Evolutionary conservation across 1,139 yeast species (phyloP).

Genomic region (Kodamaea ohmeri): DNA sequence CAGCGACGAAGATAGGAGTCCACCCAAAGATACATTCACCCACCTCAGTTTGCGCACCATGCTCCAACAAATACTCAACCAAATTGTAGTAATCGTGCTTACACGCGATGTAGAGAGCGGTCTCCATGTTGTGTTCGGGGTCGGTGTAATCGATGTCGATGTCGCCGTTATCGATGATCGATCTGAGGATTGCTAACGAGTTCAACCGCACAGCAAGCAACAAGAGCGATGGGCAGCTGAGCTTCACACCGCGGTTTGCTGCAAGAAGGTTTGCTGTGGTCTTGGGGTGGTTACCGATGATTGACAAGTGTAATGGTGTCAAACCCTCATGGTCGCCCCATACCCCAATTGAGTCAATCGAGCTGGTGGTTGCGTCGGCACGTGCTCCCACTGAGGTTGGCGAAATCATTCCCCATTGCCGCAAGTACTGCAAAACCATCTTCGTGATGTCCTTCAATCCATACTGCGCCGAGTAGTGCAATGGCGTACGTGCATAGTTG

Average conservation of each 20-base stretch:
- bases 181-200: conserved; percentile 53
- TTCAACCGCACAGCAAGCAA: conserved; percentile 72
- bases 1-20: conserved; percentile 92
- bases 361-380: too few relatives aligned
- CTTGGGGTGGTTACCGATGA: conserved; percentile 77
- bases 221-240: conserved; percentile 50
- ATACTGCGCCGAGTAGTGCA: conserved; percentile 87
- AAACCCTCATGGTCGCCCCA: conserved; percentile 88
- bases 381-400: conserved; percentile 48
- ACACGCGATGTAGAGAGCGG: conserved; percentile 78
- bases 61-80: conserved; percentile 53
- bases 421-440: conserved; percentile 49
- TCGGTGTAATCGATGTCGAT: conserved; percentile 66
- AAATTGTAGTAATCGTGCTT: conserved; percentile 57
- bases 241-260: conserved; percentile 32
- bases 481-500: conserved; percentile 75
- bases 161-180: conserved; percentile 55
- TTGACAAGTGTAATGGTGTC: conserved; percentile 82
- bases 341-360: conserved; percentile 52
- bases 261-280: conserved; percentile 63
- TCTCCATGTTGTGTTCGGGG: conserved; percentile 61
- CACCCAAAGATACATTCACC: conserved; percentile 83
- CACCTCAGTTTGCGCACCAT: conserved; percentile 71
- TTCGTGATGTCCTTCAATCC: conserved; percentile 68
- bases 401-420: conserved; percentile 32